Conservation (phyloP, 1,139 yeast genomes). For the Magnusiomyces ingens region DNA sequence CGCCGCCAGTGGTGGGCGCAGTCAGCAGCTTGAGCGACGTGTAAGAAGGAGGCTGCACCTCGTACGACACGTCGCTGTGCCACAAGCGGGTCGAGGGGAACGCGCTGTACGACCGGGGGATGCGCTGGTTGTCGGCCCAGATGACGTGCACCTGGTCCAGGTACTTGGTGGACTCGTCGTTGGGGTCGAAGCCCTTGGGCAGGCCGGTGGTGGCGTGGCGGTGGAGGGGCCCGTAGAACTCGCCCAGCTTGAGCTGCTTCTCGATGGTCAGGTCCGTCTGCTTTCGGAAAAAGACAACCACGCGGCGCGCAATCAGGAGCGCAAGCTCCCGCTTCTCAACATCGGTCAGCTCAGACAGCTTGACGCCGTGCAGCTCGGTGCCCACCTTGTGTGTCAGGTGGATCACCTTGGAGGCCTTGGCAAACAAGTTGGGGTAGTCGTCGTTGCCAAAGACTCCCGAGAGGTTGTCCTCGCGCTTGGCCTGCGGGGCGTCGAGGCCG, state of each 20-base stretch:
- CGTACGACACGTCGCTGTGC: constrained; percentile 70
- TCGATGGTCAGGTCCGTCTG: constrained; percentile 44
- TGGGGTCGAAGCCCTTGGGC: constrained; percentile 38
- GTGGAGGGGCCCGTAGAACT: constrained; percentile 61
- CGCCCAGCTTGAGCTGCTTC: constrained; percentile 56
- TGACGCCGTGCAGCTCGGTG: constrained; percentile 53
- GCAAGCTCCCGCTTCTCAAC: constrained; percentile 61
- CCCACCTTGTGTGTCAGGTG: constrained; percentile 60
- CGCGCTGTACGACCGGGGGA: constrained; percentile 23
- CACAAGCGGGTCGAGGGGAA: constrained; percentile 34
- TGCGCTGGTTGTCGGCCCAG: constrained; percentile 31
- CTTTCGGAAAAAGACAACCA: constrained; percentile 60
- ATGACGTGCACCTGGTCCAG: constrained; percentile 56
- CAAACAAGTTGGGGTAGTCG: constrained; percentile 44
- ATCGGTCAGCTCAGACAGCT: constrained; percentile 38
- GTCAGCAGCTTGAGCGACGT: constrained; percentile 56
- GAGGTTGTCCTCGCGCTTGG: constrained; percentile 7
- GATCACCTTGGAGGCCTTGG: constrained; percentile 35
- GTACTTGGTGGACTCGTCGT: background rate
- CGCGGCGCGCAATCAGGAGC: constrained; percentile 55
- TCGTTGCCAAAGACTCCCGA: constrained; percentile 5
- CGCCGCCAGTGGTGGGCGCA: constrained; percentile 65
- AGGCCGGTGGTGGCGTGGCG: constrained; percentile 70
- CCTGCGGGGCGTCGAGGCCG: constrained; percentile 19
- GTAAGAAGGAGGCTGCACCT: constrained; percentile 60